A percentile compares a stretch with the other conserved stretches of the same genome.
Evolutionary conservation across 345 rosid species (phyloP).

Genomic region (Murraya paniculata): DNA sequence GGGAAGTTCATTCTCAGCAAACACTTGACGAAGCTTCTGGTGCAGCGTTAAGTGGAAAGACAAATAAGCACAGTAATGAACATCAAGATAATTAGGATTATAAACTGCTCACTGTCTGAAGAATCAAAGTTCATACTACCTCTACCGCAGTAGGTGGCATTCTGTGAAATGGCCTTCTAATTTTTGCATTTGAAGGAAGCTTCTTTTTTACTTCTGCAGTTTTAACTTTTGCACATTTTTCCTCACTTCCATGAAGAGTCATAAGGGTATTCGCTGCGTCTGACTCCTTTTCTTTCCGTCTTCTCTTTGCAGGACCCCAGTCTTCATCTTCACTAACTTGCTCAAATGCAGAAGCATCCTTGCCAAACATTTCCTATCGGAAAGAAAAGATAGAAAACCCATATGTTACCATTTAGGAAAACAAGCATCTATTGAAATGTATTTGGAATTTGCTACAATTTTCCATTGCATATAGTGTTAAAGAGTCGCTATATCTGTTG

Average conservation of each 20-base stretch:
- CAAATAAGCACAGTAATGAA: constrained; percentile 5
- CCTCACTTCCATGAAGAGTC: constrained; percentile 59
- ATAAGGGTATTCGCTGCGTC: constrained; percentile 72
- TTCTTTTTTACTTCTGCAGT: constrained; percentile 30
- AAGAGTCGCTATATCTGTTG: neutral
- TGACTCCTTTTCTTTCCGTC: constrained; percentile 70
- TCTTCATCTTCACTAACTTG: constrained; percentile 96
- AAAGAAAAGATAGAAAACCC: constrained; percentile 9
- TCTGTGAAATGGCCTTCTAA: constrained; percentile 60
- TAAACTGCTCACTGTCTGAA: neutral
- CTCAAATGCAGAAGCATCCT: constrained; percentile 67
- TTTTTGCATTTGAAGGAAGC: constrained; percentile 37
- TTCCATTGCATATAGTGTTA: neutral
- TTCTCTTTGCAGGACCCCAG: constrained; percentile 91
- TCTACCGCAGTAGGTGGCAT: constrained; percentile 74
- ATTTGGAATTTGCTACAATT: neutral
- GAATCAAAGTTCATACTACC: constrained; percentile 43
- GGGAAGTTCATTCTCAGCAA: constrained; percentile 94
- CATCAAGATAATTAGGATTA: neutral
- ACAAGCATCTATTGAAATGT: neutral
- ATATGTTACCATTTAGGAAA: neutral
- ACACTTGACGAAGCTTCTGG: constrained; percentile 90
- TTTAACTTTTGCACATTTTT: constrained; percentile 36
- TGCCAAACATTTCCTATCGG: constrained; percentile 93
- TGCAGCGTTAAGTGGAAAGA: constrained; percentile 24